Evolutionary conservation across 1,284 basidiomycete genomes (phyloP).

Genomic region (Sporisorium exsertum): DNA sequence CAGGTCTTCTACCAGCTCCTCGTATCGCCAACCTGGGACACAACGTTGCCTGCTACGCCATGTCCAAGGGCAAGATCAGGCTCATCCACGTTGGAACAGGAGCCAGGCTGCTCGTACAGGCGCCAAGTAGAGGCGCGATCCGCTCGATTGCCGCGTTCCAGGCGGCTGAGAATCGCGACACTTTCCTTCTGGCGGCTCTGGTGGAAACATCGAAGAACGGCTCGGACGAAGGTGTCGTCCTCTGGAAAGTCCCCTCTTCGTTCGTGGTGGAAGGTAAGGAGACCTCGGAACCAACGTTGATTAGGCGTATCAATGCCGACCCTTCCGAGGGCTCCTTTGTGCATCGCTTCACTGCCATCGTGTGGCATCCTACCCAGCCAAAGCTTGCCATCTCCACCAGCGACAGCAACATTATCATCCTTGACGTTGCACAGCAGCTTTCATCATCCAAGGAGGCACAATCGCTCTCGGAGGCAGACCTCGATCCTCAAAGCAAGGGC

Average conservation of each 20-base stretch:
- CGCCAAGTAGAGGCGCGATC: conserved; percentile 20
- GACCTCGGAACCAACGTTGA: background rate
- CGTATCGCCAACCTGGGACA: conserved; percentile 30
- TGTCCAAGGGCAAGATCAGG: conserved; percentile 46
- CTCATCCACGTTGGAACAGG: conserved; percentile 41
- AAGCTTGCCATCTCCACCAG: conserved; percentile 41
- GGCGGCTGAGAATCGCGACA: background rate
- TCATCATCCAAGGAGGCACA: conserved; percentile 15
- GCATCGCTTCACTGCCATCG: conserved; percentile 31
- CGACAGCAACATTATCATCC: conserved; percentile 26
- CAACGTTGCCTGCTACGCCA: conserved; percentile 35
- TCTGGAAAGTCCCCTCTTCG: conserved; percentile 23
- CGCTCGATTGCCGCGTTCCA: conserved; percentile 30
- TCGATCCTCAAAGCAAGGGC: conserved; percentile 13
- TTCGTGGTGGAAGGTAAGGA: conserved; percentile 27
- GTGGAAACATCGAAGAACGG: conserved; percentile 24
- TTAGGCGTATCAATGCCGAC: conserved; percentile 26
- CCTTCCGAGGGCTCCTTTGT: conserved; percentile 15
- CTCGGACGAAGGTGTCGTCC: conserved; percentile 20
- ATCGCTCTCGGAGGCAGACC: conserved; percentile 14
- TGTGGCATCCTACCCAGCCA: conserved; percentile 24
- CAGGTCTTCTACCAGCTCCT: conserved; percentile 18
- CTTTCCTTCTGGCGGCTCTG: conserved; percentile 26
- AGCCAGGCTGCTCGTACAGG: conserved; percentile 22
- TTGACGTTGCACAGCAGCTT: conserved; percentile 26